Evolutionary conservation across 176 grass and related monocot genomes (phyloP).

Genomic region (Oryza glaberrima): DNA sequence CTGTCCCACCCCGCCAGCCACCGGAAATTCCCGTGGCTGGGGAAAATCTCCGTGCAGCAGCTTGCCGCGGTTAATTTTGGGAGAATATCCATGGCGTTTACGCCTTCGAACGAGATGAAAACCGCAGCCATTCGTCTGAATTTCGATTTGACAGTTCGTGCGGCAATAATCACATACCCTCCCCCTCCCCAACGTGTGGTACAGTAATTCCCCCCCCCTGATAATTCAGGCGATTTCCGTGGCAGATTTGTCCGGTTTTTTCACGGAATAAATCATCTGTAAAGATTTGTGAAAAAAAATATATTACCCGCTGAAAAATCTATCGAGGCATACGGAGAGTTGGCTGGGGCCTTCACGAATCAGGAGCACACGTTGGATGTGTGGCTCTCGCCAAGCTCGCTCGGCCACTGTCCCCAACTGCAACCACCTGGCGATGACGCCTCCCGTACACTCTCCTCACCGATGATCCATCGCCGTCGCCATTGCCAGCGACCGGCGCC

Average conservation of each 20-base stretch:
- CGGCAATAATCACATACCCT: too few relatives aligned
- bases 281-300: too few relatives aligned
- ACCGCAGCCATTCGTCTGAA: background rate
- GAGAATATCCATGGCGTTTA: background rate
- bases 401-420: background rate
- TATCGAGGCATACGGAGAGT: too few relatives aligned
- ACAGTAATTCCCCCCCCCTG: too few relatives aligned
- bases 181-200: too few relatives aligned
- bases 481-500: constrained; percentile 7
- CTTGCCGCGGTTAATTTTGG: background rate
- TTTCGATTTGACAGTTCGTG: background rate
- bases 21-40: constrained; percentile 20
- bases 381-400: constrained; percentile 4
- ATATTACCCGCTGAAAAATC: too few relatives aligned
- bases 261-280: too few relatives aligned
- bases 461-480: background rate
- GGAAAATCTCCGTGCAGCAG: background rate
- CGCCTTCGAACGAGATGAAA: background rate
- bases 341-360: background rate
- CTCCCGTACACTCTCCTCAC: background rate
- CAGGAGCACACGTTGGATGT: constrained; percentile 22
- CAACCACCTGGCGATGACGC: constrained; percentile 1
- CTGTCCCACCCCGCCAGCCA: background rate
- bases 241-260: too few relatives aligned
- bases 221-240: background rate